Base-by-base conservation (phyloP, 176 grass and related monocot genomes). In the Lolium multiflorum region DNA sequence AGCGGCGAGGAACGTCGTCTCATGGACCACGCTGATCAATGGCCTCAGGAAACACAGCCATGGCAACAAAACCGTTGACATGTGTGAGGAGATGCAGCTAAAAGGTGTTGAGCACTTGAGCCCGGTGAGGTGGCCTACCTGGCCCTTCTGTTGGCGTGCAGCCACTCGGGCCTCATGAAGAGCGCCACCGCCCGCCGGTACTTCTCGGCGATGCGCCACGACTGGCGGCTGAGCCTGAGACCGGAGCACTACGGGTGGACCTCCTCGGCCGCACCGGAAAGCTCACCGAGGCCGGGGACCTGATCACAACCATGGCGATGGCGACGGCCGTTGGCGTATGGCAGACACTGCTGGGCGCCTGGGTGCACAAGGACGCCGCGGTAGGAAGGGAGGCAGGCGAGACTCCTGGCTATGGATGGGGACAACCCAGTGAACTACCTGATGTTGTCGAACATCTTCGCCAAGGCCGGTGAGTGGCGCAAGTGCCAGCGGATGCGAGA, bases 111-210 rank as follows among this genome's bases (percentile, higher is more conserved):
- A n/a, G n/a, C n/a, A n/a, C n/a, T 87, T 0, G 48, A 84, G 67
- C 81, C 89, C 2, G 85, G 88, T 56, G 85, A 88, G 57, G 89
- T 91, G 62, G 43, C 85, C 6, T 84, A 80, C 85, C 82, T 91
- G 52, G 85, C 81, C 38, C 38, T 91, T 75, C 89, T 88, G 41
- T 91, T 85, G 69, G 89, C 89, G 61, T 91, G 90, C 83, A 88
- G 90, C 86, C 86, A 91, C 82, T 54, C 82, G 38, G 90, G 82
- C 11, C 71, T 91, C 1, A 49, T 91, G 60, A 88, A 14, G 89
- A 91, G 47, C 81, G 89, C 78, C 89, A n/a, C n/a, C n/a, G n/a
- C n/a, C n/a, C n/a, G 69, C 11, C 0, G 31, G 0, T 91, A 88
- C 60, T 84, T 91, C 58, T 60, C 50, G 2, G 35, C 16, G 14